Percentiles rank a stretch among this genome's conserved stretches.
phyloP scores from a whole-genome alignment of 2,329 filamentous ascomycete species.

The Neofusicoccum ribis region DNA sequence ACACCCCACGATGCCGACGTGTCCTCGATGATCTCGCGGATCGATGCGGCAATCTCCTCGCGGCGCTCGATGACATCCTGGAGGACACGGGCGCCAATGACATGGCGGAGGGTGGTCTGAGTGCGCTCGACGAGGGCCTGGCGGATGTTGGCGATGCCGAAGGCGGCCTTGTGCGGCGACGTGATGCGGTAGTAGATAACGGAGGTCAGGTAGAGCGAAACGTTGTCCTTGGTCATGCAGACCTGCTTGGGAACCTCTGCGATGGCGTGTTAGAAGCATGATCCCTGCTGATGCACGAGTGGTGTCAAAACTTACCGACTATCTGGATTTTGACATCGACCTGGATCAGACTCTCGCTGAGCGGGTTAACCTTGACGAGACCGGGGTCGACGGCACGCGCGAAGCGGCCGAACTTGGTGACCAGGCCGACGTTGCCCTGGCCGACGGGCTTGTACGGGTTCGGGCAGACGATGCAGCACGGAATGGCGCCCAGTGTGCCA shows the following conservation, averaged over 20 bases:
- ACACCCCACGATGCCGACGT: conserved; percentile 94
- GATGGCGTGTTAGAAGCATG: neutral
- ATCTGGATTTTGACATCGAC: conserved; percentile 99
- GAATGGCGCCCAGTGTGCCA: conserved; percentile 80
- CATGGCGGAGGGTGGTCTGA: conserved; percentile 94
- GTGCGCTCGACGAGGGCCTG: conserved; percentile 98
- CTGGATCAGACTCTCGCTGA: conserved; percentile 84
- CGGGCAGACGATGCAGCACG: conserved; percentile 87
- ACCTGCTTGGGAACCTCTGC: conserved; percentile 88
- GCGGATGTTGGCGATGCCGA: conserved; percentile 90
- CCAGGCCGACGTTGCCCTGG: conserved; percentile 91
- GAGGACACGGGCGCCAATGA: conserved; percentile 90
- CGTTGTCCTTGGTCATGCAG: conserved; percentile 99
- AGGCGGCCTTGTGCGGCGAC: conserved; percentile 93
- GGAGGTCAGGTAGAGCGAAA: conserved; percentile 87
- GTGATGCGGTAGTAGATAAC: conserved; percentile 99
- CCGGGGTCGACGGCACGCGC: conserved; percentile 95
- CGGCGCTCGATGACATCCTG: conserved; percentile 98
- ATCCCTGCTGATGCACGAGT: neutral
- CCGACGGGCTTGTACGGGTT: conserved; percentile 93
- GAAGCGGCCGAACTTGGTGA: conserved; percentile 94
- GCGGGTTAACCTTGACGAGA: conserved; percentile 94
- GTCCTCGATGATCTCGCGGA: conserved; percentile 96
- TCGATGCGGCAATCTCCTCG: conserved; percentile 93
- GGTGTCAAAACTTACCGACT: conserved; percentile 54